phyloP scores from a whole-genome alignment of 2,329 filamentous ascomycete species.

The Cyclaneusma minus region DNA sequence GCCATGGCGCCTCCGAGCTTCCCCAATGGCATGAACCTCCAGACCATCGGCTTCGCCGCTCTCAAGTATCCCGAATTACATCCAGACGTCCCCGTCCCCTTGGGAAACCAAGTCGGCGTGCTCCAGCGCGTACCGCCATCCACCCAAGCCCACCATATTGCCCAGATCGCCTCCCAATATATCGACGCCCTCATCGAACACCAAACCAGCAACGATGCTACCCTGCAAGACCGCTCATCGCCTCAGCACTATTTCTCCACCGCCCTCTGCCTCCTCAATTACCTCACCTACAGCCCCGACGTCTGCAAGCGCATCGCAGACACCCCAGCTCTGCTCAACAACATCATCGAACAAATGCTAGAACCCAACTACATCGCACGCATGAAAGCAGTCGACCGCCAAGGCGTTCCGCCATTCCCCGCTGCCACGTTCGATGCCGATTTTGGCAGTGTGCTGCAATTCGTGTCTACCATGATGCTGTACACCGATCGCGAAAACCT shows the following conservation, averaged over 20 bases:
- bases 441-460: constrained; percentile 13
- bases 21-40: constrained; percentile 9
- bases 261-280: constrained; percentile 11
- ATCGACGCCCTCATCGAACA: constrained; percentile 10
- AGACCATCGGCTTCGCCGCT: constrained; percentile 9
- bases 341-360: constrained; percentile 10
- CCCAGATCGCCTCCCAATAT: constrained; percentile 13
- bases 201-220: constrained; percentile 9
- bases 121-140: constrained; percentile 6
- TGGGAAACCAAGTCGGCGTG: constrained; percentile 8
- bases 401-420: constrained; percentile 2
- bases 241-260: constrained; percentile 12
- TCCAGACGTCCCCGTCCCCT: too few relatives aligned
- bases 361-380: constrained; percentile 5
- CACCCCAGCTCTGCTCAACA: constrained; percentile 8
- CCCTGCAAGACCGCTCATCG: too few relatives aligned
- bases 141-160: constrained; percentile 8
- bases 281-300: constrained; percentile 9
- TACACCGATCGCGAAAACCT: constrained; percentile 5
- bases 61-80: constrained; percentile 9
- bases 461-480: constrained; percentile 12
- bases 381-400: constrained; percentile 7
- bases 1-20: constrained; percentile 10
- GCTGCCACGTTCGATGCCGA: constrained; percentile 10
- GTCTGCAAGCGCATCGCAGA: constrained; percentile 8